Evolutionary conservation across 805 yeast species (phyloP).

Genomic region (Saturnispora galanensis): DNA sequence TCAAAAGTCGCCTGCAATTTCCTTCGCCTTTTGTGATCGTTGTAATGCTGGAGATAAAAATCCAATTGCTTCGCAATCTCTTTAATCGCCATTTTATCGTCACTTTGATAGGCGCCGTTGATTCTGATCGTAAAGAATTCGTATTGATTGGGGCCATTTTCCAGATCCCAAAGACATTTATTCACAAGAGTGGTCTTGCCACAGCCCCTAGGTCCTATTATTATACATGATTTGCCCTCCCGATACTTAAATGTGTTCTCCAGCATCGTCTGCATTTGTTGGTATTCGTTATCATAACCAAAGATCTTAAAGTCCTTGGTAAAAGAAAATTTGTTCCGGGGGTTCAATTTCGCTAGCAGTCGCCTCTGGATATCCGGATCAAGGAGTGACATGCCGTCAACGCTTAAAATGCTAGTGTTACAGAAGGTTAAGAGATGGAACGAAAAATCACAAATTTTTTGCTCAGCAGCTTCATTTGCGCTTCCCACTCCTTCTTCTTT

Average conservation of each 20-base stretch:
- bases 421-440: background rate
- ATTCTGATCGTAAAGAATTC: constrained; percentile 55
- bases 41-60: constrained; percentile 18
- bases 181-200: constrained; percentile 67
- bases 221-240: constrained; percentile 72
- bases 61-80: constrained; percentile 84
- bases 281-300: constrained; percentile 31
- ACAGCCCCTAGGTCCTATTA: constrained; percentile 71
- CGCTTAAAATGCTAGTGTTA: background rate
- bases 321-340: constrained; percentile 14
- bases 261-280: constrained; percentile 47
- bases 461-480: too few species aligned
- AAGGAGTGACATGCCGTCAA: too few species aligned
- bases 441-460: background rate
- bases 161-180: constrained; percentile 40
- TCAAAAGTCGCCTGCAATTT: constrained; percentile 27
- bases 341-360: constrained; percentile 15
- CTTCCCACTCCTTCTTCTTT: background rate
- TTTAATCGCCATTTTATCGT: constrained; percentile 70
- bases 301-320: constrained; percentile 17
- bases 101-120: constrained; percentile 62
- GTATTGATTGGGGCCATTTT: constrained; percentile 24
- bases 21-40: constrained; percentile 12
- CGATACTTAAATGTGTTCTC: constrained; percentile 54
- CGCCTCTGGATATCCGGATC: background rate